Evolutionary conservation across 2,329 filamentous ascomycete genomes (phyloP).

Genomic region (Epichloe hybrida): DNA sequence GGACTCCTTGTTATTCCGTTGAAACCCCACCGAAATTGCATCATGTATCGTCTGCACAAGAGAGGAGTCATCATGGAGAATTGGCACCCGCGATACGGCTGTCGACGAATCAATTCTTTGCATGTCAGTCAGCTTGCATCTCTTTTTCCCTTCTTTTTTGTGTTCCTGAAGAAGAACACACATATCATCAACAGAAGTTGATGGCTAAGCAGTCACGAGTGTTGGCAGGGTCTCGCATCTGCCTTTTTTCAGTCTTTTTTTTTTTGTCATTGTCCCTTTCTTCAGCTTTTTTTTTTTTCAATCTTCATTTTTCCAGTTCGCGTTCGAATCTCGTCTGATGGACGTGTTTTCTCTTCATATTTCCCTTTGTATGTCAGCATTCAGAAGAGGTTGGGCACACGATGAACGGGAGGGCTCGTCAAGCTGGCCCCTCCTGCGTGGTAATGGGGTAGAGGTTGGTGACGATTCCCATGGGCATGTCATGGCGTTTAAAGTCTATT

Average conservation of each 20-base stretch:
- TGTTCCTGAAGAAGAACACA: too few relatives aligned
- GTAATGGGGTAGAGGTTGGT: background rate
- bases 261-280: background rate
- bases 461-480: background rate
- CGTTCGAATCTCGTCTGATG: too few relatives aligned
- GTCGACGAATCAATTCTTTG: background rate
- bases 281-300: background rate
- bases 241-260: conserved; percentile 5
- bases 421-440: background rate
- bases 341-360: too few relatives aligned
- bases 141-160: too few relatives aligned
- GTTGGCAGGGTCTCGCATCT: background rate
- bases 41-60: background rate
- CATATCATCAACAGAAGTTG: background rate
- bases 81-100: background rate
- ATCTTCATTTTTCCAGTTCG: too few relatives aligned
- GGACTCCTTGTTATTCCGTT: conserved; percentile 6
- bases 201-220: background rate
- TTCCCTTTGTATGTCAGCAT: background rate
- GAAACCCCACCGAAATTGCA: background rate
- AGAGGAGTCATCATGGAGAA: too few relatives aligned
- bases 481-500: too few relatives aligned
- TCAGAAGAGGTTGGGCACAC: background rate
- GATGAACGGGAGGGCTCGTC: background rate
- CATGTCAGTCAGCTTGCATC: background rate